Conservation (phyloP, 2,329 filamentous ascomycete genomes). For the Colletotrichum caudatum region DNA sequence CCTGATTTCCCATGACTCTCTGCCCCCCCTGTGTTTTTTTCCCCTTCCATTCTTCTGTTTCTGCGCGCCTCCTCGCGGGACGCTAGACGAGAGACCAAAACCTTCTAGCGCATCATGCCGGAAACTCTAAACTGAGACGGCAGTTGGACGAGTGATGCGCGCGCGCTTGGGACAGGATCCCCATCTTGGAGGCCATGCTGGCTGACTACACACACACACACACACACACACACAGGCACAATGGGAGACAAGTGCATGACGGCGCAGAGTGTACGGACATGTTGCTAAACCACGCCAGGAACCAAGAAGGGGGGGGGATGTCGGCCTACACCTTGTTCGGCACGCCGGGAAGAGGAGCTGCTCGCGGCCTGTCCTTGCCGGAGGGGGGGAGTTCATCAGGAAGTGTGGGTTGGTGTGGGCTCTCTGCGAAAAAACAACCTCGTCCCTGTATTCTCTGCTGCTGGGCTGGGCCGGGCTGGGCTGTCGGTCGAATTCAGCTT, state of each 20-base stretch:
- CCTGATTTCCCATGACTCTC: constrained; percentile 12
- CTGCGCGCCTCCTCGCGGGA: not conserved
- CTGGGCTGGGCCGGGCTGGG: no score
- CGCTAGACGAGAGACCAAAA: constrained; percentile 25
- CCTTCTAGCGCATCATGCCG: constrained; percentile 22
- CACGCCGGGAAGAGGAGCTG: constrained; percentile 29
- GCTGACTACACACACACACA: not conserved
- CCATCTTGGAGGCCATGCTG: not conserved
- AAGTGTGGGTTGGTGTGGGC: constrained; percentile 15
- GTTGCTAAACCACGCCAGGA: no score
- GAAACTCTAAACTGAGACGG: not conserved
- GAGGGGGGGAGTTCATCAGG: constrained; percentile 31
- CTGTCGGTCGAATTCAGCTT: not conserved
- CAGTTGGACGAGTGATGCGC: not conserved
- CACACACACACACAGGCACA: no score
- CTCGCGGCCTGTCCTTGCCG: constrained; percentile 31
- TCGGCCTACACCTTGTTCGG: constrained; percentile 10
- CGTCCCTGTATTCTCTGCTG: not conserved
- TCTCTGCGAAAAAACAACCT: not conserved
- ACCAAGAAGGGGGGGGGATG: no score
- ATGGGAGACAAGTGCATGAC: no score
- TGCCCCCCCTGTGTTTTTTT: no score
- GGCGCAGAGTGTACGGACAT: no score
- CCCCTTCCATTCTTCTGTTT: no score
- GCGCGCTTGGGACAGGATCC: not conserved